Evolutionary conservation across 2,329 filamentous ascomycete genomes (phyloP), one percentile per base, ranked within the genome.

Genomic region (Aspergillus bombycis): DNA sequence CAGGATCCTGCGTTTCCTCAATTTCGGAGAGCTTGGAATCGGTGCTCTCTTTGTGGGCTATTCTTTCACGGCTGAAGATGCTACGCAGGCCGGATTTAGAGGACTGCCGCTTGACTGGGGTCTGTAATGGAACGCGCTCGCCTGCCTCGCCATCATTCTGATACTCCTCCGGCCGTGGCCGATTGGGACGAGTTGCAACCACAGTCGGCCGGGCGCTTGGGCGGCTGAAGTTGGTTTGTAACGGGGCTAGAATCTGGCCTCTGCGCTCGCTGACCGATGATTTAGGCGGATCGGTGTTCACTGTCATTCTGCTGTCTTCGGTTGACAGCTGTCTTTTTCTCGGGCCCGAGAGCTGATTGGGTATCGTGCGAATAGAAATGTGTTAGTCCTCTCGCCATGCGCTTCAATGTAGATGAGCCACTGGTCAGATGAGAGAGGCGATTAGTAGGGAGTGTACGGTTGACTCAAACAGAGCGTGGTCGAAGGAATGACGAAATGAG

Each of bases 211-310:
- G 62, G 36, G 71, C 68, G 9, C 63, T 69, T 23, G 73, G 72
- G 43, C 71, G 71, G 56, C 71, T 75, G 65, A 79, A 73, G 58
- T 78, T 76, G 57, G 78, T 80, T 58, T 78, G 75, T 43, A 80
- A 67, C 16, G 77, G 77, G 4, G 74, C 66, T 12, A 79, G 67
- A 53, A 59, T 74, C 59, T 75, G 75, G 34, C 77, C 77, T 70
- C 77, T 72, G 58, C 78, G 77, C 66, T 77, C 73, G 56, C 75
- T 74, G 60, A 78, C 71, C 36, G 77, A 74, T 36, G 72, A 68
- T 19, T 64, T 68, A 60, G 65, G 55, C 16, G 62, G 48, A 43
- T 66, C 65, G 58, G 66, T 67, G 26, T 68, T 64, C 55, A 62
- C 28, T 61, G 62, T 65, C 67, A 68, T 70, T 58, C 61, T 65